A percentile compares a stretch with the other conserved stretches of the same genome.
Conservation (phyloP, 164 flowering plant species). For the Kingdonia uniflora region DNA sequence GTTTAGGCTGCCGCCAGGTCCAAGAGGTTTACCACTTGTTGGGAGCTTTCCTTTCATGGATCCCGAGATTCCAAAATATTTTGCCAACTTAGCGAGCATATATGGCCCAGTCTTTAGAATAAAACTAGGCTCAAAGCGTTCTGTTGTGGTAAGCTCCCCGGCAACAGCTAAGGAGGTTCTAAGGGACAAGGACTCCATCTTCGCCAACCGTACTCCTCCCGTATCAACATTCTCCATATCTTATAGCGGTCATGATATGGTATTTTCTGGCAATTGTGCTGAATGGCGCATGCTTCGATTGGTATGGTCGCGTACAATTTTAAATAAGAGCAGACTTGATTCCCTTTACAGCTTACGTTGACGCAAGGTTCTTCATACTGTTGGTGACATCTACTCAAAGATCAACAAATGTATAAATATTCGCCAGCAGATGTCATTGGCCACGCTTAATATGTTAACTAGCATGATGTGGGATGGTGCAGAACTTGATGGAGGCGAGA, state of each 20-base stretch:
- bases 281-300: conserved; percentile 40
- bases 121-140: conserved; percentile 27
- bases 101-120: conserved; percentile 22
- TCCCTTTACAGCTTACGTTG: conserved; percentile 27
- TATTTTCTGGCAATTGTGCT: conserved; percentile 28
- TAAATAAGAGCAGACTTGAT: conserved; percentile 24
- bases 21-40: too few relatives aligned
- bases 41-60: neutral
- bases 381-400: conserved; percentile 11
- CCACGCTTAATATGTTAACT: neutral
- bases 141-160: conserved; percentile 32
- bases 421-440: conserved; percentile 31
- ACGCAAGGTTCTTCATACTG: conserved; percentile 20
- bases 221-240: conserved; percentile 11
- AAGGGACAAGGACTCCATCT: conserved; percentile 31
- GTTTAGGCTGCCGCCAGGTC: neutral
- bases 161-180: conserved; percentile 28
- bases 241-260: conserved; percentile 34
- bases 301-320: conserved; percentile 33
- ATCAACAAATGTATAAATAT: conserved; percentile 26
- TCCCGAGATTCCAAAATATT: neutral
- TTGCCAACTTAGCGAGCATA: neutral
- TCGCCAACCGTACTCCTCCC: too few relatives aligned
- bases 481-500: neutral
- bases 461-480: conserved; percentile 2